Percentiles rank a stretch among this genome's conserved stretches.
Conservation (phyloP, 2,329 filamentous ascomycete species). For the Bretziella fagacearum region DNA sequence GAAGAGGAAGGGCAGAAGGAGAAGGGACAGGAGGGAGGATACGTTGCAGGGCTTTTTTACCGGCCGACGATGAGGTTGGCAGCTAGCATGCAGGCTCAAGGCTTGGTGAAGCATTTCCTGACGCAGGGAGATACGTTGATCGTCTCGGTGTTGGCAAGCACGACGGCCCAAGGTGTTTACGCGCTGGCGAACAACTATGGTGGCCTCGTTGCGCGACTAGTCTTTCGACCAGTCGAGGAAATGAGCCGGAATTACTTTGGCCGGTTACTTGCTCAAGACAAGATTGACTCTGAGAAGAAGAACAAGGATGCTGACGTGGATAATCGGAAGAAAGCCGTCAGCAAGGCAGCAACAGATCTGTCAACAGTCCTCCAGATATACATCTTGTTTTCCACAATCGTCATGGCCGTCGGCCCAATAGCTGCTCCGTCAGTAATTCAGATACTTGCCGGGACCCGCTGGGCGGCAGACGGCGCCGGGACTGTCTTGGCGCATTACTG, state of each 20-base stretch:
- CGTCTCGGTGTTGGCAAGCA: conserved; percentile 58
- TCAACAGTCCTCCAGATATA: conserved; percentile 55
- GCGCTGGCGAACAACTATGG: conserved; percentile 91
- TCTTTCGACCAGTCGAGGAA: conserved; percentile 94
- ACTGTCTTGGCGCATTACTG: conserved; percentile 64
- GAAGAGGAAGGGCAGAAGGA: conserved; percentile 1
- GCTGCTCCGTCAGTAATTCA: conserved; percentile 57
- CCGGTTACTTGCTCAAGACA: conserved; percentile 42
- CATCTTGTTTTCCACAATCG: conserved; percentile 50
- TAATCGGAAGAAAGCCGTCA: conserved; percentile 20
- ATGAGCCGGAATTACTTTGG: conserved; percentile 82
- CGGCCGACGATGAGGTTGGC: conserved; percentile 53
- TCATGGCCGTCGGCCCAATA: conserved; percentile 55
- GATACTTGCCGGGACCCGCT: conserved; percentile 59
- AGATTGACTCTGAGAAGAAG: conserved; percentile 17
- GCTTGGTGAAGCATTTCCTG: conserved; percentile 76
- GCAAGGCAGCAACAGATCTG: conserved; percentile 35
- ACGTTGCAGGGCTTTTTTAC: conserved; percentile 47
- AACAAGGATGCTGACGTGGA: conserved; percentile 15
- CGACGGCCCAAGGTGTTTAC: conserved; percentile 76
- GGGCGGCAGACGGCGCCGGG: conserved; percentile 58
- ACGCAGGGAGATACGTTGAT: conserved; percentile 90
- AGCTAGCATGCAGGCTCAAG: conserved; percentile 73
- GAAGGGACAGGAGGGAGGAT: conserved; percentile 22
- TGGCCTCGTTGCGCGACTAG: conserved; percentile 66